These are phyloP conservation scores for Cystofilobasidium macerans DNA, from an alignment of 768 basidiomycete species.

Conservation along the genomic window DNA sequence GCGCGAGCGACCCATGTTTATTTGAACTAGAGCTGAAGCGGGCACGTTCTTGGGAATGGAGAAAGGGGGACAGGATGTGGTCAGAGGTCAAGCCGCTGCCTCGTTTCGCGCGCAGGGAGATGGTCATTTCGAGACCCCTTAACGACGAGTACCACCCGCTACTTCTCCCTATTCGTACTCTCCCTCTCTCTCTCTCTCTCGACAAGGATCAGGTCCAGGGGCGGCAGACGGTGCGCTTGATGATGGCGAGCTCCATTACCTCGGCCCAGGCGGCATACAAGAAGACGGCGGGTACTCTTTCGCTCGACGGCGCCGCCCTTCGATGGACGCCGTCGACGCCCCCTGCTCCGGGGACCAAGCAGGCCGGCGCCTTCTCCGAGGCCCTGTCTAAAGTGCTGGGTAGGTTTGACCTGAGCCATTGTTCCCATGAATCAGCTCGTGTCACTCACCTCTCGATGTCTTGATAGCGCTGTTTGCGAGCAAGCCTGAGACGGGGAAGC, in stretches of 20 bases:
- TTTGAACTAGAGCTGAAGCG: too few relatives aligned
- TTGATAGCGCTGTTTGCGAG: constrained; percentile 36
- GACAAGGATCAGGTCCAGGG: too few relatives aligned
- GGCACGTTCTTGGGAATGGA: too few relatives aligned
- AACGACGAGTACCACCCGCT: too few relatives aligned
- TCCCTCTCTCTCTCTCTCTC: too few relatives aligned
- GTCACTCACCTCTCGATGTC: constrained; percentile 9
- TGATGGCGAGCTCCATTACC: background rate
- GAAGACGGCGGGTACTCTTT: constrained; percentile 62
- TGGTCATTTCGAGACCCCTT: too few relatives aligned
- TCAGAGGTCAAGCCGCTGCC: background rate
- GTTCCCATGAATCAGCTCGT: constrained; percentile 19
- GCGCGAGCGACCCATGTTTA: constrained; percentile 6
- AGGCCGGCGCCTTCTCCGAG: constrained; percentile 49
- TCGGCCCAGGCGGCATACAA: constrained; percentile 59
- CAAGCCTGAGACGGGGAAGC: constrained; percentile 33
- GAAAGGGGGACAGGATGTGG: background rate
- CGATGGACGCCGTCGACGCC: constrained; percentile 63
- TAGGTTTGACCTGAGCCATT: constrained; percentile 32
- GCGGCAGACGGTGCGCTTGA: background rate
- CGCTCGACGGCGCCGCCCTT: constrained; percentile 60
- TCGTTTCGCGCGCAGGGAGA: too few relatives aligned
- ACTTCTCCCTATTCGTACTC: too few relatives aligned
- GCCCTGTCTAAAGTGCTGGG: constrained; percentile 43
- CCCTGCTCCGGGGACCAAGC: constrained; percentile 38